These are phyloP conservation scores for Aphanoascus verrucosus DNA, from an alignment of 2,329 filamentous ascomycete genomes.

Conservation along the genomic window DNA sequence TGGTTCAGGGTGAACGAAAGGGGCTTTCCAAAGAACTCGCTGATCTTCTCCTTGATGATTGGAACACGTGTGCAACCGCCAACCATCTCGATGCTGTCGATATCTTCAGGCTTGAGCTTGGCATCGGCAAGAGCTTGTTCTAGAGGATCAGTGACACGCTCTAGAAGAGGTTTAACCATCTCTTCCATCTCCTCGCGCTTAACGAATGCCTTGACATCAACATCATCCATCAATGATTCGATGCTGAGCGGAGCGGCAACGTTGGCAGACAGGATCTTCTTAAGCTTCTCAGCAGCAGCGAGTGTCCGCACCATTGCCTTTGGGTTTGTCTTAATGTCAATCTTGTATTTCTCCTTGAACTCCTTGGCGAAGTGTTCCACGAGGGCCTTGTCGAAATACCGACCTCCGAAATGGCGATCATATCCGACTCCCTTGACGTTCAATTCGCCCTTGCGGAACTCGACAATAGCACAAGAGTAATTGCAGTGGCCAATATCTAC, in stretches of 20 bases:
- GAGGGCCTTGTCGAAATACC: constrained; percentile 90
- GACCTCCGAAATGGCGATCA: constrained; percentile 93
- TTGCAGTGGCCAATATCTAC: constrained; percentile 94
- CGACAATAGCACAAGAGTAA: constrained; percentile 87
- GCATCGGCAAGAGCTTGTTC: constrained; percentile 92
- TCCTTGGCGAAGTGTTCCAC: constrained; percentile 91
- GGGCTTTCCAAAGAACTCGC: constrained; percentile 80
- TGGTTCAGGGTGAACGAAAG: constrained; percentile 97
- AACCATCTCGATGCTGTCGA: constrained; percentile 85
- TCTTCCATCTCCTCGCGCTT: constrained; percentile 91
- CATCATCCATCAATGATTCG: constrained; percentile 96
- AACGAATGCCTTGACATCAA: constrained; percentile 79
- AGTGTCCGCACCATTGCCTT: constrained; percentile 82
- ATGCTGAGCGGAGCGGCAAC: constrained; percentile 87
- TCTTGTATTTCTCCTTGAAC: constrained; percentile 96
- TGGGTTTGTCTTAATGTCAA: constrained; percentile 81
- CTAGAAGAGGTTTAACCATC: constrained; percentile 73
- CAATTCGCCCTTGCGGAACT: constrained; percentile 95
- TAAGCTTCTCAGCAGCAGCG: constrained; percentile 87
- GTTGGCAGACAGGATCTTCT: constrained; percentile 97
- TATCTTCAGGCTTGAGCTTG: constrained; percentile 81
- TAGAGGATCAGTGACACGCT: constrained; percentile 60
- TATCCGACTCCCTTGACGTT: constrained; percentile 84
- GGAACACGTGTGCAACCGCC: constrained; percentile 93
- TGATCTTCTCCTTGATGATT: constrained; percentile 77